A percentile compares a stretch with the other conserved stretches of the same genome.
Evolutionary conservation across 2,329 filamentous ascomycete species (phyloP).

Genomic region (Fusarium haematococcum): DNA sequence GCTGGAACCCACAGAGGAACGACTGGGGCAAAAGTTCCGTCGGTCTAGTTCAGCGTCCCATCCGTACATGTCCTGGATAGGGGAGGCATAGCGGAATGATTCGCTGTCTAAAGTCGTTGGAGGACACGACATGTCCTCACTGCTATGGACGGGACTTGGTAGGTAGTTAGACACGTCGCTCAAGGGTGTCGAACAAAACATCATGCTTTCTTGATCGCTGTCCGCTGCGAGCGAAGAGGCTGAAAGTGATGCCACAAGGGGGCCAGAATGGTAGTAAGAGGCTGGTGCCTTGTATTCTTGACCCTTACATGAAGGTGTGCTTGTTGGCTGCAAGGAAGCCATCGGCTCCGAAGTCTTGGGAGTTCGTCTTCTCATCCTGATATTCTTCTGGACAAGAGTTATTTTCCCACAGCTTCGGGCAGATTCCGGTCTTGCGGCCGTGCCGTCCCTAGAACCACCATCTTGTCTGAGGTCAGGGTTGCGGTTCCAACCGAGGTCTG

Average conservation of each 20-base stretch:
- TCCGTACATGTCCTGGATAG: constrained; percentile 59
- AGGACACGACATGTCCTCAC: constrained; percentile 19
- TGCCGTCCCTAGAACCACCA: constrained; percentile 55
- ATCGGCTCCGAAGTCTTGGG: constrained; percentile 25
- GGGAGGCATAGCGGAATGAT: constrained; percentile 31
- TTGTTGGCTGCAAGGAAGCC: background rate
- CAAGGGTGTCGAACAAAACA: constrained; percentile 19
- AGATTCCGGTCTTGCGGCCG: constrained; percentile 60
- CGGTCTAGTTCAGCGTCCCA: constrained; percentile 62
- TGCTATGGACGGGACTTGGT: constrained; percentile 45
- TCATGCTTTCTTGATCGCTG: background rate
- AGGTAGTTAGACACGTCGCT: constrained; percentile 55
- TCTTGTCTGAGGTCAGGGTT: constrained; percentile 34
- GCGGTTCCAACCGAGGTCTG: constrained; percentile 35
- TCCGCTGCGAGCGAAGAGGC: constrained; percentile 15
- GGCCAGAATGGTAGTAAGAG: constrained; percentile 3
- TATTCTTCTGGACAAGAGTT: constrained; percentile 41
- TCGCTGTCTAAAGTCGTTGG: constrained; percentile 24
- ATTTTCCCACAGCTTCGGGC: constrained; percentile 22
- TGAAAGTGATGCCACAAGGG: constrained; percentile 13
- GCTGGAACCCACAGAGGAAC: constrained; percentile 16
- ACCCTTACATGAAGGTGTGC: constrained; percentile 2
- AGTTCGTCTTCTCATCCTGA: constrained; percentile 39
- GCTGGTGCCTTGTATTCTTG: constrained; percentile 5
- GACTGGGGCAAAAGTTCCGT: constrained; percentile 14